A percentile compares a stretch with the other conserved stretches of the same genome.
phyloP scores from a whole-genome alignment of 176 grass and related monocot species.

The Musa itinerans region DNA sequence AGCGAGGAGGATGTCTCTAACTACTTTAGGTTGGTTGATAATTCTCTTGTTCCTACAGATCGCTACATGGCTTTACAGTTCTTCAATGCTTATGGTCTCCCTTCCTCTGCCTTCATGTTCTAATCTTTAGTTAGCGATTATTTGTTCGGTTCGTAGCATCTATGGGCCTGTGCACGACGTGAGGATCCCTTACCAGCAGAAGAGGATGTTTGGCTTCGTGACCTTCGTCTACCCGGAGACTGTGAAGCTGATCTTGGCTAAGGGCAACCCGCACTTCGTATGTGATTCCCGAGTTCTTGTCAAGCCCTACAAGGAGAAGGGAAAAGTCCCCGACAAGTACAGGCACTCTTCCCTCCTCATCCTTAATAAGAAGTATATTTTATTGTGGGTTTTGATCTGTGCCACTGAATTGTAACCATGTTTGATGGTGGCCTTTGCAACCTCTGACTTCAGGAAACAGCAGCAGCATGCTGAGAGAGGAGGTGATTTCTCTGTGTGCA shows the following conservation, averaged over 20 bases:
- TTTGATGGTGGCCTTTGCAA: not conserved
- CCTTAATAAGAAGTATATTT: too few species aligned
- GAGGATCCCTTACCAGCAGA: conserved; percentile 96
- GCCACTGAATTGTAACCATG: not conserved
- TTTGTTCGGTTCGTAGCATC: conserved; percentile 38
- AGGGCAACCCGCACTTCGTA: conserved; percentile 91
- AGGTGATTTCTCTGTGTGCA: not conserved
- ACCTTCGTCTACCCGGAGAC: conserved; percentile 92
- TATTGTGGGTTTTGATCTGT: not conserved
- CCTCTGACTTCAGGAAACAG: conserved; percentile 52
- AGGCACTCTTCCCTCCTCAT: conserved; percentile 21
- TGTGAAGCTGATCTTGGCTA: conserved; percentile 80
- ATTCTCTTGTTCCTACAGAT: not conserved
- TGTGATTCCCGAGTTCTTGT: conserved; percentile 84
- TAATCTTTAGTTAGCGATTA: not conserved
- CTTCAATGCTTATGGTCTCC: not conserved
- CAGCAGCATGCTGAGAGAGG: conserved; percentile 19
- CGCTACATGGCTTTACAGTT: not conserved
- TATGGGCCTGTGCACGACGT: conserved; percentile 95
- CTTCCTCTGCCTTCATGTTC: not conserved
- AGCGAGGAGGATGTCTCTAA: conserved; percentile 91
- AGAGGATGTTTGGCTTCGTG: conserved; percentile 98
- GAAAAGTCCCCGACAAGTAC: conserved; percentile 91
- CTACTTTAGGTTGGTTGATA: conserved; percentile 67
- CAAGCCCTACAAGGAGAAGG: conserved; percentile 97